Percentiles rank a stretch among this genome's conserved stretches.
These are phyloP conservation scores for Cystobasidium sp. DNA, from an alignment of 1,284 basidiomycete genomes.

Conservation along the genomic window DNA sequence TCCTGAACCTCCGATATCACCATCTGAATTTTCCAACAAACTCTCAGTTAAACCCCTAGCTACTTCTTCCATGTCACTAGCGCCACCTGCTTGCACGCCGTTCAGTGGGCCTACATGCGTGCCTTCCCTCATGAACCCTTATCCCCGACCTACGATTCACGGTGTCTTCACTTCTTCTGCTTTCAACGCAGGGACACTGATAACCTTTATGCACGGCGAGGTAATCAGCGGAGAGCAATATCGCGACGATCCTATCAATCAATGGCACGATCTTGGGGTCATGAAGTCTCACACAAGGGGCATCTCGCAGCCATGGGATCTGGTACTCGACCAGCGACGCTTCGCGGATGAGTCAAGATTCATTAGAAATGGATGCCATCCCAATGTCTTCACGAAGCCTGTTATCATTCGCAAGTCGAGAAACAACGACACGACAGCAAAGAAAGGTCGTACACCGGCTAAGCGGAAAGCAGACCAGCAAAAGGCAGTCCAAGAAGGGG, in stretches of 20 bases:
- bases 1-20: slow-evolving; percentile 40
- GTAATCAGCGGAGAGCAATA: slow-evolving; percentile 56
- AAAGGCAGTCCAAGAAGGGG: slow-evolving; percentile 45
- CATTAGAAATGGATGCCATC: slow-evolving; percentile 80
- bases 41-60: slow-evolving; percentile 44
- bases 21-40: slow-evolving; percentile 21
- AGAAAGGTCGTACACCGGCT: slow-evolving; percentile 23
- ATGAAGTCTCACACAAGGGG: slow-evolving; percentile 75
- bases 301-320: slow-evolving; percentile 75
- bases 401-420: slow-evolving; percentile 64
- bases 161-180: slow-evolving; percentile 57
- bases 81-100: slow-evolving; percentile 68
- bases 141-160: slow-evolving; percentile 58
- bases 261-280: slow-evolving; percentile 62
- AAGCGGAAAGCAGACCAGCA: slow-evolving; percentile 37
- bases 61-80: slow-evolving; percentile 63
- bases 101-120: slow-evolving; percentile 63
- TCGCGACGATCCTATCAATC: slow-evolving; percentile 61
- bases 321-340: slow-evolving; percentile 81
- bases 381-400: slow-evolving; percentile 84
- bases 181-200: slow-evolving; percentile 57
- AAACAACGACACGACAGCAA: slow-evolving; percentile 19
- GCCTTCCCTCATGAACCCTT: slow-evolving; percentile 52
- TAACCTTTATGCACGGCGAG: slow-evolving; percentile 56
- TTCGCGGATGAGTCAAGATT: slow-evolving; percentile 77